phyloP scores from a whole-genome alignment of 2,329 filamentous ascomycete genomes.

The Aspergillus sp. region DNA sequence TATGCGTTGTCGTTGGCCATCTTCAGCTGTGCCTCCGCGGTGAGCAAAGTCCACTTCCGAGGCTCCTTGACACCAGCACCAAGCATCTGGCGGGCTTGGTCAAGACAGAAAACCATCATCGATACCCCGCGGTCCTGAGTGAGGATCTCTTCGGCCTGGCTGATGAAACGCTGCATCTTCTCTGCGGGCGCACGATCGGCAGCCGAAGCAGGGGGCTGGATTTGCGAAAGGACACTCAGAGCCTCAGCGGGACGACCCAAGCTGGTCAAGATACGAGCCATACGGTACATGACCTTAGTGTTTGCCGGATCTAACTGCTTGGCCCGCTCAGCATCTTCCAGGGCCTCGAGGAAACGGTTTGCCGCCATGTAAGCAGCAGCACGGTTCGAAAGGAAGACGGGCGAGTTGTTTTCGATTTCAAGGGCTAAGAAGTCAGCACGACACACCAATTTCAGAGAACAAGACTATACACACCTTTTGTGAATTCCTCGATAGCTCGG shows the following conservation, averaged over 20 bases:
- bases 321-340: slow-evolving; percentile 80
- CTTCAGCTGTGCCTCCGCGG: slow-evolving; percentile 83
- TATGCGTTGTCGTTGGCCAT: slow-evolving; percentile 85
- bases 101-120: slow-evolving; percentile 85
- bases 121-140: slow-evolving; percentile 71
- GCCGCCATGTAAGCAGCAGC: slow-evolving; percentile 91
- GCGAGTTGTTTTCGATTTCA: slow-evolving; percentile 73
- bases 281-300: slow-evolving; percentile 76
- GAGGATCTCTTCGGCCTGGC: slow-evolving; percentile 70
- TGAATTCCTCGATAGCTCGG: slow-evolving; percentile 86
- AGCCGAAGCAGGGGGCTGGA: slow-evolving; percentile 69
- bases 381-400: slow-evolving; percentile 90
- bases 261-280: slow-evolving; percentile 83
- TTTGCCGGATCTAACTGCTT: slow-evolving; percentile 79
- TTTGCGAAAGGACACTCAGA: slow-evolving; percentile 70
- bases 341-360: slow-evolving; percentile 66
- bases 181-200: slow-evolving; percentile 80
- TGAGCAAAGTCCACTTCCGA: slow-evolving; percentile 88
- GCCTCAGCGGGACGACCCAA: slow-evolving; percentile 84
- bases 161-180: slow-evolving; percentile 76
- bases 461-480: slow-evolving; percentile 62
- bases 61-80: slow-evolving; percentile 70
- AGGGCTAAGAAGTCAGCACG: slow-evolving; percentile 56
- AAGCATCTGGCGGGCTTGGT: slow-evolving; percentile 78
- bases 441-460: neutral